phyloP scores from a whole-genome alignment of 306 rosid genomes.

The Potentilla sterilis region DNA sequence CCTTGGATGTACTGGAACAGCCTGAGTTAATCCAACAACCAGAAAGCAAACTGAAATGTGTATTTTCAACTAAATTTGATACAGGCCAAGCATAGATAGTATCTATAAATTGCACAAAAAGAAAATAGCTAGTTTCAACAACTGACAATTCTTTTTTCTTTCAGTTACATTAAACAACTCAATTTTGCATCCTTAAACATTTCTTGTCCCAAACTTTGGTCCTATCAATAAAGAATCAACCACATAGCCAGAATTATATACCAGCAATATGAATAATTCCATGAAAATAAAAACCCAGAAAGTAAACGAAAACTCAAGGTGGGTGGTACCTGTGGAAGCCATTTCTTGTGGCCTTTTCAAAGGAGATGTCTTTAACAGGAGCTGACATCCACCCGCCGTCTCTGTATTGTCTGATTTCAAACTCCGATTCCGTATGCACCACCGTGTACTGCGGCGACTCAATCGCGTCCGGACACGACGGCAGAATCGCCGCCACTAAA shows the following conservation, averaged over 20 bases:
- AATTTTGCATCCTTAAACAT: neutral
- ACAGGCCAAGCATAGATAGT: too few species aligned
- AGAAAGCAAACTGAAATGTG: neutral
- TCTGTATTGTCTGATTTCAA: conserved; percentile 67
- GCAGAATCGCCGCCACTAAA: neutral
- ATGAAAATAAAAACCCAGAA: neutral
- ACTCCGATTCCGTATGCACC: conserved; percentile 62
- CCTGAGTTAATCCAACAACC: conserved; percentile 26
- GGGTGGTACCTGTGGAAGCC: conserved; percentile 65
- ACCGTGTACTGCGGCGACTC: conserved; percentile 60
- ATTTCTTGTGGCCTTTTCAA: conserved; percentile 54
- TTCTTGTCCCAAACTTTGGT: too few species aligned
- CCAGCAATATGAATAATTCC: too few species aligned
- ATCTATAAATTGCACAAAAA: neutral
- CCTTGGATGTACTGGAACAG: conserved; percentile 82
- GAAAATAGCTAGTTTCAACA: neutral
- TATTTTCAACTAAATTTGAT: neutral
- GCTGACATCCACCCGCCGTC: conserved; percentile 63
- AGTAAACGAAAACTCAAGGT: neutral
- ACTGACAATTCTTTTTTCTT: too few species aligned
- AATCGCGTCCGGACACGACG: conserved; percentile 22
- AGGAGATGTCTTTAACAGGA: conserved; percentile 40
- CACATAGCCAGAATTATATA: neutral
- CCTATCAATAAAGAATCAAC: too few species aligned
- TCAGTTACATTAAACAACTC: neutral